Conservation (phyloP, 371 early-diverging fungal genomes). For the Sporodiniella umbellata region DNA sequence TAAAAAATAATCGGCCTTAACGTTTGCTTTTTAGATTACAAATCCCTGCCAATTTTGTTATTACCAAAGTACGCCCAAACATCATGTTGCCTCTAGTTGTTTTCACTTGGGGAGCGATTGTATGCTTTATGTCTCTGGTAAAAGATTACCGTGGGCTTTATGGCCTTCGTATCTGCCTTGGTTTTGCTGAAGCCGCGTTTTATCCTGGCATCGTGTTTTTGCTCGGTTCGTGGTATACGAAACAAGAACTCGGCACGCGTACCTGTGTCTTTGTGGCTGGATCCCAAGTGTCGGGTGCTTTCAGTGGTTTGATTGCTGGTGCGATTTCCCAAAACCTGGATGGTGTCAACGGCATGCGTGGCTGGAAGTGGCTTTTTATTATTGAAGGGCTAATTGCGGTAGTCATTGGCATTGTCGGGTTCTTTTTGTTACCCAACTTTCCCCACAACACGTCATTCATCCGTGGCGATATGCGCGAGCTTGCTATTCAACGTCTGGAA, state of each 20-base stretch:
- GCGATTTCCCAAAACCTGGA: conserved; percentile 33
- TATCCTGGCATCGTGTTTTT: conserved; percentile 74
- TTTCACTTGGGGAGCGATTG: conserved; percentile 61
- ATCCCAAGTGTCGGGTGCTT: conserved; percentile 63
- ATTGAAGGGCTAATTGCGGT: conserved; percentile 55
- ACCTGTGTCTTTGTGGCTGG: conserved; percentile 66
- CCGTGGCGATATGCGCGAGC: conserved; percentile 40
- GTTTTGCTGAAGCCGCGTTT: conserved; percentile 66
- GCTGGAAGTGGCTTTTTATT: conserved; percentile 64
- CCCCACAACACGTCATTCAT: conserved; percentile 54
- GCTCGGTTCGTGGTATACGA: conserved; percentile 76
- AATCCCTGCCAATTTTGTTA: conserved; percentile 46
- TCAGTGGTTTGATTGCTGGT: conserved; percentile 60
- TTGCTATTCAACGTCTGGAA: conserved; percentile 49
- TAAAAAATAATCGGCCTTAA: background rate
- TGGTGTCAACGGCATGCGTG: conserved; percentile 44
- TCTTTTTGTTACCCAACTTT: conserved; percentile 54
- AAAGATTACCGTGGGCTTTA: conserved; percentile 44
- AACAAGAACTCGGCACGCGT: conserved; percentile 72
- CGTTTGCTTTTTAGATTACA: conserved; percentile 21
- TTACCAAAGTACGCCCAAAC: conserved; percentile 51
- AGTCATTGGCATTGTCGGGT: conserved; percentile 36
- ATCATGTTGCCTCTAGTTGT: conserved; percentile 59
- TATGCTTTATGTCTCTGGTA: conserved; percentile 56
- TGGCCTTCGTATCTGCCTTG: conserved; percentile 63